phyloP scores from a whole-genome alignment of 2,329 filamentous ascomycete species.

The Pestalotiopsis sp. region DNA sequence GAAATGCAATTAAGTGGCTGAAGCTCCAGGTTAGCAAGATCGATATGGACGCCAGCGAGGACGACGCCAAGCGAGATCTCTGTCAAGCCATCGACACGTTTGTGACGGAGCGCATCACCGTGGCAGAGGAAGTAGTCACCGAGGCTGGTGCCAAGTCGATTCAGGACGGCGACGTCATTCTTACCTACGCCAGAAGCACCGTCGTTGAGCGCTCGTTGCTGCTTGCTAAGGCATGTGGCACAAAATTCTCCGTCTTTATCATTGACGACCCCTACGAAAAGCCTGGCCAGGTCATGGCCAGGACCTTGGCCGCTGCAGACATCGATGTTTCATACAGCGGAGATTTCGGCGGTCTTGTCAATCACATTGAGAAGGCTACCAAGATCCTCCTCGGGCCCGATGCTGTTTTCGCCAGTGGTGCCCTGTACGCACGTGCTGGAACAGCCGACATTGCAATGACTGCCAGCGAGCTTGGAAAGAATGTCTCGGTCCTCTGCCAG shows the following conservation, averaged over 20 bases:
- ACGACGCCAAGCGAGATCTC: constrained; percentile 78
- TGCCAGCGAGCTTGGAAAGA: constrained; percentile 73
- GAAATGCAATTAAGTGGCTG: constrained; percentile 92
- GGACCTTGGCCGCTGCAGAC: constrained; percentile 67
- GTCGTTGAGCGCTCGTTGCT: constrained; percentile 84
- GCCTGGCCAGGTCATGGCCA: constrained; percentile 63
- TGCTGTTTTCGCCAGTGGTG: constrained; percentile 93
- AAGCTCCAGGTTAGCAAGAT: constrained; percentile 92
- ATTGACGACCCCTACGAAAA: constrained; percentile 70
- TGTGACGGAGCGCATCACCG: constrained; percentile 85
- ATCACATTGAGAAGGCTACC: constrained; percentile 67
- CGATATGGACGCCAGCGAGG: constrained; percentile 82
- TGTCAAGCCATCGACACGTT: constrained; percentile 84
- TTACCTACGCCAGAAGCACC: constrained; percentile 85
- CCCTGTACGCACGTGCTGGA: constrained; percentile 84
- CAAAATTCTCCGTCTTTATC: constrained; percentile 80
- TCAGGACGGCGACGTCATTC: constrained; percentile 75
- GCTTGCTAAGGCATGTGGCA: constrained; percentile 69
- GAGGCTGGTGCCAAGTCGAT: constrained; percentile 76
- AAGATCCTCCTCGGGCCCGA: constrained; percentile 86
- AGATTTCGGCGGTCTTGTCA: constrained; percentile 72
- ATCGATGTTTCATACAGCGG: constrained; percentile 81
- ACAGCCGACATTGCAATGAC: constrained; percentile 86
- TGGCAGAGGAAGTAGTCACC: constrained; percentile 85
- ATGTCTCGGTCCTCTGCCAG: constrained; percentile 89